Evolutionary conservation across 139 green algal genomes (phyloP).

Genomic region (Picochlorum sp.): DNA sequence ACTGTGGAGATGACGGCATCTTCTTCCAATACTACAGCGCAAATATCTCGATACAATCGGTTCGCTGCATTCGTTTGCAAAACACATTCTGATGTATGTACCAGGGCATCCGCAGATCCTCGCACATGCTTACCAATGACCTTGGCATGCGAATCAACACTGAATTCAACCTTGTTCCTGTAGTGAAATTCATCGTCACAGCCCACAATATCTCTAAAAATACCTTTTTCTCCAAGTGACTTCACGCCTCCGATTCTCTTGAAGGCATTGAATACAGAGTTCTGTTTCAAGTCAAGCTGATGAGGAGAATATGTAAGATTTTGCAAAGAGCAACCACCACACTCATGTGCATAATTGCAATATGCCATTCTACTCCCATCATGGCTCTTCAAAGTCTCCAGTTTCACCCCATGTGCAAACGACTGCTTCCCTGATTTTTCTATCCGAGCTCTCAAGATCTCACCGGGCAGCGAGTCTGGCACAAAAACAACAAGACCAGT

Average conservation of each 20-base stretch:
- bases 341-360: slow-evolving; percentile 60
- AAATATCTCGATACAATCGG: background rate
- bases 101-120: background rate
- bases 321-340: slow-evolving; percentile 79
- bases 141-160: background rate
- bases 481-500: slow-evolving; percentile 56
- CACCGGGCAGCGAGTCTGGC: slow-evolving; percentile 59
- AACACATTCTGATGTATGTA: background rate
- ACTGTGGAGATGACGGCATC: slow-evolving; percentile 17
- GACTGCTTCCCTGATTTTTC: slow-evolving; percentile 13
- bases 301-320: slow-evolving; percentile 51
- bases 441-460: slow-evolving; percentile 39
- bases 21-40: background rate
- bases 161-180: slow-evolving; percentile 69
- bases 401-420: slow-evolving; percentile 36
- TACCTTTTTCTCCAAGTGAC: slow-evolving; percentile 4
- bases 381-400: slow-evolving; percentile 33
- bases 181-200: slow-evolving; percentile 41
- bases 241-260: slow-evolving; percentile 44
- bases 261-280: slow-evolving; percentile 58
- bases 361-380: slow-evolving; percentile 26
- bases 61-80: background rate
- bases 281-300: slow-evolving; percentile 65
- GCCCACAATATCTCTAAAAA: slow-evolving; percentile 31
- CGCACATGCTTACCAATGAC: background rate